phyloP scores from a whole-genome alignment of 768 basidiomycete genomes.

The Psilocybe cubensis region DNA sequence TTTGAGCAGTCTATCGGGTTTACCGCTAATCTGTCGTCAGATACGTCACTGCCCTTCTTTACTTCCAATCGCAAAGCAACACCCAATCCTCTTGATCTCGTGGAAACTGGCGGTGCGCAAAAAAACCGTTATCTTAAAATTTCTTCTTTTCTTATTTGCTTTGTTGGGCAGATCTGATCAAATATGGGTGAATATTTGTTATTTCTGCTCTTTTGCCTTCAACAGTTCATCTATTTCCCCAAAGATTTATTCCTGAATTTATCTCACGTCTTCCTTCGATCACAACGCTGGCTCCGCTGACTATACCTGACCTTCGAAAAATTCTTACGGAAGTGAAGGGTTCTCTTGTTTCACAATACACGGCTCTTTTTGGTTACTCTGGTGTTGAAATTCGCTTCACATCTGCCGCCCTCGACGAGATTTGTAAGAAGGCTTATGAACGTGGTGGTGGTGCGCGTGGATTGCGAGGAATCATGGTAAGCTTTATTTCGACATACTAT shows the following conservation, averaged over 20 bases:
- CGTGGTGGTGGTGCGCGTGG: slow-evolving; percentile 92
- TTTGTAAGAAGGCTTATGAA: slow-evolving; percentile 77
- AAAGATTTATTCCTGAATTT: slow-evolving; percentile 93
- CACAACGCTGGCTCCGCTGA: slow-evolving; percentile 80
- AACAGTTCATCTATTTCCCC: slow-evolving; percentile 3
- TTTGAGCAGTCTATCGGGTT: slow-evolving; percentile 85
- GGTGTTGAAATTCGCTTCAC: slow-evolving; percentile 90
- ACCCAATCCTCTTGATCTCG: slow-evolving; percentile 63
- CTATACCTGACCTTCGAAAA: slow-evolving; percentile 80
- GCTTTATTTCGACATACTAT: slow-evolving; percentile 14
- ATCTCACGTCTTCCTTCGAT: slow-evolving; percentile 93
- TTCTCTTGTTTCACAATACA: slow-evolving; percentile 89
- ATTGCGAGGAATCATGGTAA: slow-evolving; percentile 85
- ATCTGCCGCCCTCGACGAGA: slow-evolving; percentile 74
- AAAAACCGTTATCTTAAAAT: background rate
- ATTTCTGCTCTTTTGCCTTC: background rate
- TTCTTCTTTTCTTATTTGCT: background rate
- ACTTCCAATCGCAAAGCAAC: slow-evolving; percentile 67
- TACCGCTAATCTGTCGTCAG: slow-evolving; percentile 43
- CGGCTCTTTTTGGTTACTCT: slow-evolving; percentile 79
- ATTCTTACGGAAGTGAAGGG: slow-evolving; percentile 93
- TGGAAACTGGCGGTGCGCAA: slow-evolving; percentile 67
- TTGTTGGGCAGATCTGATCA: slow-evolving; percentile 64
- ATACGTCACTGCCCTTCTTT: slow-evolving; percentile 68
- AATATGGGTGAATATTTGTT: slow-evolving; percentile 64